Percentiles rank a stretch among this genome's conserved stretches.
These are phyloP conservation scores for Boletus eberwhitei DNA, from an alignment of 768 basidiomycete species.

Conservation along the genomic window DNA sequence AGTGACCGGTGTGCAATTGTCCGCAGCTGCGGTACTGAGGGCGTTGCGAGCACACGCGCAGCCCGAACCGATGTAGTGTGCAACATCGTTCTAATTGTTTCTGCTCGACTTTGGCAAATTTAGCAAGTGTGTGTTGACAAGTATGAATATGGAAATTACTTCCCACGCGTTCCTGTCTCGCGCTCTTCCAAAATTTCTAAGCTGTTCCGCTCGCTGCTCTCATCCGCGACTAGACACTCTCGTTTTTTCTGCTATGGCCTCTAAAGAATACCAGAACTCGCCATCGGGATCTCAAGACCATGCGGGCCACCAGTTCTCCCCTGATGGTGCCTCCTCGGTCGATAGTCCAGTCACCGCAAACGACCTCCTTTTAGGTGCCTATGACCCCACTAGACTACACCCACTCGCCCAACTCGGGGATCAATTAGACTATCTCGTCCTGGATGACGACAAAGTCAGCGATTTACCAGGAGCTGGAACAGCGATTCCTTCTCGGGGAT, in stretches of 20 bases:
- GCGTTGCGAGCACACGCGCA: conserved; percentile 24
- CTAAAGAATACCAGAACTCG: conserved; percentile 21
- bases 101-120: conserved; percentile 16
- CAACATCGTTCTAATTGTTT: conserved; percentile 31
- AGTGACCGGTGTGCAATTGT: conserved; percentile 17
- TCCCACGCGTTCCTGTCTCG: conserved; percentile 21
- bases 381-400: conserved; percentile 91
- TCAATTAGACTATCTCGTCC: conserved; percentile 90
- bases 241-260: conserved; percentile 27
- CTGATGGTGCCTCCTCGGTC: conserved; percentile 37
- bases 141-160: conserved; percentile 6
- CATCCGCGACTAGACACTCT: conserved; percentile 16
- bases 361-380: conserved; percentile 82
- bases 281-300: conserved; percentile 43
- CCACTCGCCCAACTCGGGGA: conserved; percentile 91
- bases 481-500: conserved; percentile 92
- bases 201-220: conserved; percentile 15
- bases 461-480: conserved; percentile 86
- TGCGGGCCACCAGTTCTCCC: conserved; percentile 45
- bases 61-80: conserved; percentile 16
- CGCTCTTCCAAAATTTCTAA: conserved; percentile 30
- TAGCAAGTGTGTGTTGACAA: conserved; percentile 1
- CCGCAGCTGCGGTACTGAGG: conserved; percentile 24
- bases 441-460: conserved; percentile 95
- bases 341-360: conserved; percentile 73